Percentiles rank a stretch among this genome's conserved stretches.
phyloP scores from a whole-genome alignment of 139 green algal genomes.

The Chlamydomonas urium region DNA sequence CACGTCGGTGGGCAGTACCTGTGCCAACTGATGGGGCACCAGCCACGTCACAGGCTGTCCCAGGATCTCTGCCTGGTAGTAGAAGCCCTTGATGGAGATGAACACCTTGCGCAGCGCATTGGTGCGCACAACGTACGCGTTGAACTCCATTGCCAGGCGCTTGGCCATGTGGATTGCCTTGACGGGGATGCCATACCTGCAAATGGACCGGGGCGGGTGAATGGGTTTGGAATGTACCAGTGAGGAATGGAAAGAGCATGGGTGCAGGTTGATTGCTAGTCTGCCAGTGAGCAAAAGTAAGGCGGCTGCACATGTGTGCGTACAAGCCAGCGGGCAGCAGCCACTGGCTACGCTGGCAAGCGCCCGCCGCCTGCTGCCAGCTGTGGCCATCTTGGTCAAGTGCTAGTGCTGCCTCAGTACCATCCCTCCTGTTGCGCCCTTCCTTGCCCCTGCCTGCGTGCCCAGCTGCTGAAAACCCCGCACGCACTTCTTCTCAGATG shows the following conservation, averaged over 20 bases:
- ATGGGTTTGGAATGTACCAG: not conserved
- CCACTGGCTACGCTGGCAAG: no score
- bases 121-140: slow-evolving; percentile 84
- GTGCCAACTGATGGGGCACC: slow-evolving; percentile 79
- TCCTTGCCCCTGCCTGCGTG: no score
- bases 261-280: not conserved
- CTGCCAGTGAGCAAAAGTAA: no score
- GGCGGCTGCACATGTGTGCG: no score
- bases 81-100: slow-evolving; percentile 95
- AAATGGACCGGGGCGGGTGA: not conserved
- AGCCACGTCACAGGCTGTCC: slow-evolving; percentile 95
- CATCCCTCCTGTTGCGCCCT: no score
- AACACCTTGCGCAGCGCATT: slow-evolving; percentile 88
- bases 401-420: no score
- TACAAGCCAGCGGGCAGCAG: no score
- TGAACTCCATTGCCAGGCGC: slow-evolving; percentile 88
- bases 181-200: slow-evolving; percentile 11
- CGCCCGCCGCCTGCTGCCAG: no score
- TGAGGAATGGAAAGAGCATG: not conserved
- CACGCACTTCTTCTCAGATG: slow-evolving; percentile 56
- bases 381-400: no score
- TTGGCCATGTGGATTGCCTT: slow-evolving; percentile 36
- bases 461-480: no score
- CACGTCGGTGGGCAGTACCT: slow-evolving; percentile 90
- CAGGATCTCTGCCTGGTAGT: slow-evolving; percentile 92